These are phyloP conservation scores for Geum urbanum DNA, from an alignment of 306 rosid species.

Conservation along the genomic window DNA sequence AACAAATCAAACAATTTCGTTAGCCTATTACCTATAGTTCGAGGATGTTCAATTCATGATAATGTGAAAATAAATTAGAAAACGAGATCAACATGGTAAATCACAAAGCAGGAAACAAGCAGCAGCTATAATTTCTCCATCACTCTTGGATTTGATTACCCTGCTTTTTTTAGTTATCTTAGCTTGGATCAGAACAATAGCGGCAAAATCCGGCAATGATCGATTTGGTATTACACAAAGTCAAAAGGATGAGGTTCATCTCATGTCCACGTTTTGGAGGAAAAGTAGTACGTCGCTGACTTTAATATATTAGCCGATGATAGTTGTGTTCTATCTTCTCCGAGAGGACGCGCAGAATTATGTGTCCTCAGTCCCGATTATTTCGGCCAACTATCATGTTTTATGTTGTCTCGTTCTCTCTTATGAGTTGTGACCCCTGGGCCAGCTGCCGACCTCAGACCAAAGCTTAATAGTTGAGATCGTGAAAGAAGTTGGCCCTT, in stretches of 20 bases:
- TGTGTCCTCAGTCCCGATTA: not conserved
- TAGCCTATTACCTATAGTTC: no score
- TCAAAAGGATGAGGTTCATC: not conserved
- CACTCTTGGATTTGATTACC: not conserved
- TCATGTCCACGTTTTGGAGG: conserved; percentile 1
- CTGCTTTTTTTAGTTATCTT: not conserved
- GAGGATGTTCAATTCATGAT: no score
- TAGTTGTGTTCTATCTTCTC: not conserved
- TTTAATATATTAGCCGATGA: no score
- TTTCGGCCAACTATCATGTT: no score
- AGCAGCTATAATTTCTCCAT: not conserved
- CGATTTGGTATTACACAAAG: not conserved
- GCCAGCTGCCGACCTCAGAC: not conserved
- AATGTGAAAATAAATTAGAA: no score
- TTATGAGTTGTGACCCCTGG: not conserved
- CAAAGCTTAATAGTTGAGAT: not conserved
- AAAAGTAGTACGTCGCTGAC: conserved; percentile 8
- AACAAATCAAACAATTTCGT: no score
- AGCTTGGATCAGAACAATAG: not conserved
- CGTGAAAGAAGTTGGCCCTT: no score
- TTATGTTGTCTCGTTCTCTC: not conserved
- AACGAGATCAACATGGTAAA: not conserved
- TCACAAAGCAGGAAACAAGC: not conserved
- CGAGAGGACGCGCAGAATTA: not conserved
- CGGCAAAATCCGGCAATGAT: not conserved